These are phyloP conservation scores for Dissophora globulifera DNA, from an alignment of 192 early-diverging fungal genomes.

Conservation along the genomic window DNA sequence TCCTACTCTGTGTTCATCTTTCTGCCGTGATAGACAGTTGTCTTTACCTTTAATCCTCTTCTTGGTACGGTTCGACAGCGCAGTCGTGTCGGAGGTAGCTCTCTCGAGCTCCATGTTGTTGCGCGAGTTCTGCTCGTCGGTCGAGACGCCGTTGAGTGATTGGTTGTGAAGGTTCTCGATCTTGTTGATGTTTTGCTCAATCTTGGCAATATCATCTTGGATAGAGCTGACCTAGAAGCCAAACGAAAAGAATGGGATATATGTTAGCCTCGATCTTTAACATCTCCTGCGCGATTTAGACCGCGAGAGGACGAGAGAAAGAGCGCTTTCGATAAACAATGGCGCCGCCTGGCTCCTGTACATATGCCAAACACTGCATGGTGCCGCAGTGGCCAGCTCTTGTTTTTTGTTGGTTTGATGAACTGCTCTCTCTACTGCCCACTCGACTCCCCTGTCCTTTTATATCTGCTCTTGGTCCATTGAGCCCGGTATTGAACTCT, in stretches of 20 bases:
- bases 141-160: constrained; percentile 47
- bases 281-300: too few species aligned
- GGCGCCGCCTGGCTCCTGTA: too few species aligned
- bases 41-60: constrained; percentile 59
- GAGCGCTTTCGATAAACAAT: too few species aligned
- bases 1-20: too few species aligned
- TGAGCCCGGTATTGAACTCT: constrained; percentile 26
- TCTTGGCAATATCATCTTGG: constrained; percentile 48
- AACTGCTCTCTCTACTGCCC: too few species aligned
- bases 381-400: too few species aligned
- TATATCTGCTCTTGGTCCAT: not conserved
- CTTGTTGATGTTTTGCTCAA: constrained; percentile 49
- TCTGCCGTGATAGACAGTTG: too few species aligned
- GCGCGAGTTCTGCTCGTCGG: constrained; percentile 42
- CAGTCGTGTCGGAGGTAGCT: constrained; percentile 48
- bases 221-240: constrained; percentile 50
- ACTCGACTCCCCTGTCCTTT: not conserved
- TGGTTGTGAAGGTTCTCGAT: constrained; percentile 53
- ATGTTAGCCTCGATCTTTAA: too few species aligned
- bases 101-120: constrained; percentile 51
- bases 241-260: too few species aligned
- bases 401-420: constrained; percentile 15
- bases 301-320: too few species aligned
- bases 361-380: too few species aligned
- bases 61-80: constrained; percentile 55